A percentile compares a stretch with the other conserved stretches of the same genome.
Conservation (phyloP, 2,329 filamentous ascomycete species). For the Nemania sp. region DNA sequence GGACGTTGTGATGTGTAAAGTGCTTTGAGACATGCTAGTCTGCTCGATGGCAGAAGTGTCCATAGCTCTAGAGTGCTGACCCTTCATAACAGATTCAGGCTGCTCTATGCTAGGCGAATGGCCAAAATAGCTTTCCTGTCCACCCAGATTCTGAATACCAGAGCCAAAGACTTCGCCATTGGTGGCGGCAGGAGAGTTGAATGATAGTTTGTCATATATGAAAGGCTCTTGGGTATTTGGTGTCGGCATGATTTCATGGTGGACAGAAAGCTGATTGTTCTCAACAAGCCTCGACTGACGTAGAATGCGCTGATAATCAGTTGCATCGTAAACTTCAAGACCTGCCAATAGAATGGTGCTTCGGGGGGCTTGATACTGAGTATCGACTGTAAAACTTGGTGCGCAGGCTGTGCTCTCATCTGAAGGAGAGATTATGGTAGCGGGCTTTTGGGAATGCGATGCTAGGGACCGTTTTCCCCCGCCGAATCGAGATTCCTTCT, state of each 20-base stretch:
- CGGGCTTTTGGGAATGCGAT: neutral
- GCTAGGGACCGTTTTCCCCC: neutral
- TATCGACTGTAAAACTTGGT: neutral
- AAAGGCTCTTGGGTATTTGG: neutral
- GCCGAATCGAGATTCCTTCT: constrained; percentile 17
- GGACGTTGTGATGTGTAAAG: neutral
- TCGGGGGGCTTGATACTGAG: constrained; percentile 4
- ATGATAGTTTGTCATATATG: too few relatives aligned
- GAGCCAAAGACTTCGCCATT: neutral
- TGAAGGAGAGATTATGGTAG: neutral
- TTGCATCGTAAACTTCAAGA: constrained; percentile 34
- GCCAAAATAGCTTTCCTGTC: neutral
- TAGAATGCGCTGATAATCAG: constrained; percentile 21
- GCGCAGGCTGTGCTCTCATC: neutral
- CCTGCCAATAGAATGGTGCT: constrained; percentile 32
- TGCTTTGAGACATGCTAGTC: neutral
- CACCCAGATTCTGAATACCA: neutral
- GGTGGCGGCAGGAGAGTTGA: too few relatives aligned
- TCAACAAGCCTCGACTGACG: neutral
- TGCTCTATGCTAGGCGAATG: neutral
- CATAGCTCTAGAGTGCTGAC: neutral
- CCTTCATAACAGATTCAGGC: neutral
- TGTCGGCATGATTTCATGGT: neutral
- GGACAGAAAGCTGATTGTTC: neutral
- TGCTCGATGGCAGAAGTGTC: neutral